Conservation (phyloP, 2,329 filamentous ascomycete species). For the Xylariales sp. region DNA sequence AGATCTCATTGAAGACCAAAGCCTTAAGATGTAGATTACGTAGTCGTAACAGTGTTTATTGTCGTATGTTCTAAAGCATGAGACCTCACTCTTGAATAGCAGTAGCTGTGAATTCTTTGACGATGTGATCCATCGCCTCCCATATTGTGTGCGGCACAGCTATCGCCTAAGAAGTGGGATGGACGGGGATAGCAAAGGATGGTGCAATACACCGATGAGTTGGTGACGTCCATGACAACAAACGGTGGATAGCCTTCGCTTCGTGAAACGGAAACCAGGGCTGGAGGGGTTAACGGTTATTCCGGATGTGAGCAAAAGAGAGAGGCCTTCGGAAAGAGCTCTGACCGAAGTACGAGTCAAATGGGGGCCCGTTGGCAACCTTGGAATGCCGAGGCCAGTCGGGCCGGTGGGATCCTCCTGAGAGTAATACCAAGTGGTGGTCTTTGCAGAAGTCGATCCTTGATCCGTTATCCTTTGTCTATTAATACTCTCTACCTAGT, state of each 20-base stretch:
- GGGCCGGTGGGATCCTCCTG: neutral
- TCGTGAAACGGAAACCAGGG: constrained; percentile 8
- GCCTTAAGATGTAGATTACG: neutral
- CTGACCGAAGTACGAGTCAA: neutral
- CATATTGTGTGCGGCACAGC: neutral
- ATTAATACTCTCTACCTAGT: no score
- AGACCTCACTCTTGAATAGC: neutral
- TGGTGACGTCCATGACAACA: neutral
- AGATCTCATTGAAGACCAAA: neutral
- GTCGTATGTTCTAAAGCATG: neutral
- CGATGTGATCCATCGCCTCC: neutral
- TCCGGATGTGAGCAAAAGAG: no score
- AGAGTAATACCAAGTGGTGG: neutral
- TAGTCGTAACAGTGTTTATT: neutral
- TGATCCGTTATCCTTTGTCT: no score
- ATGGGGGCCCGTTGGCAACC: neutral
- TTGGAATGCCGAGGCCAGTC: neutral
- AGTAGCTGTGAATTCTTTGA: neutral
- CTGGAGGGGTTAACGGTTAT: constrained; percentile 4
- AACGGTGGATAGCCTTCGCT: neutral
- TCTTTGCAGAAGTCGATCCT: no score
- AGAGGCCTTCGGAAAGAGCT: neutral
- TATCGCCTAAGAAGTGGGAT: neutral
- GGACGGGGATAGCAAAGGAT: no score
- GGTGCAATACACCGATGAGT: no score